phyloP scores from a whole-genome alignment of 495 filamentous ascomycete genomes.

The Penicillium arizonense region DNA sequence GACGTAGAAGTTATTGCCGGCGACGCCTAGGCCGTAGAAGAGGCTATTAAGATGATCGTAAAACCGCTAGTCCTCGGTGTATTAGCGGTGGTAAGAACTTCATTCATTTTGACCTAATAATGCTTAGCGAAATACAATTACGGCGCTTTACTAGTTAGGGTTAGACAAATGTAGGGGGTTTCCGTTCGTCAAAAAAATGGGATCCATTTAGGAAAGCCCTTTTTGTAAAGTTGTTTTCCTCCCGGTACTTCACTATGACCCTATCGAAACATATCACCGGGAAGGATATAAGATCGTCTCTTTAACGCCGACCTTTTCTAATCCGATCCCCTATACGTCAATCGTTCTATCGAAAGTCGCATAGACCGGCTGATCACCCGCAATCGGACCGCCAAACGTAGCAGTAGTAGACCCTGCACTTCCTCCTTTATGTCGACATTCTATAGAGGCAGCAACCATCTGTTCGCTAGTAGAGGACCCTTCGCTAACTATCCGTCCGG shows the following conservation, averaged over 20 bases:
- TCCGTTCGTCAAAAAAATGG: no score
- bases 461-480: background rate
- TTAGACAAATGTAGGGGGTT: no score
- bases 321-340: conserved; percentile 1
- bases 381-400: background rate
- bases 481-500: background rate
- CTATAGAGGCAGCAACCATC: background rate
- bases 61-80: no score
- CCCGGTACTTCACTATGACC: background rate
- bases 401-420: background rate
- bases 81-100: no score
- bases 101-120: no score
- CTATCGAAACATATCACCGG: background rate
- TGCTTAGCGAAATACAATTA: no score
- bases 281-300: background rate
- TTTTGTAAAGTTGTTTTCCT: background rate
- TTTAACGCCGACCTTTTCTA: background rate
- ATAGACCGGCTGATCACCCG: background rate
- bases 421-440: background rate
- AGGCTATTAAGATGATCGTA: no score
- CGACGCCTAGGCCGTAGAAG: no score
- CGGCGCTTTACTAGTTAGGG: no score
- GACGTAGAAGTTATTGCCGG: no score
- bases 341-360: background rate
- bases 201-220: no score